Conservation (phyloP, 2,329 filamentous ascomycete species). For the Ascochyta koolunga region DNA sequence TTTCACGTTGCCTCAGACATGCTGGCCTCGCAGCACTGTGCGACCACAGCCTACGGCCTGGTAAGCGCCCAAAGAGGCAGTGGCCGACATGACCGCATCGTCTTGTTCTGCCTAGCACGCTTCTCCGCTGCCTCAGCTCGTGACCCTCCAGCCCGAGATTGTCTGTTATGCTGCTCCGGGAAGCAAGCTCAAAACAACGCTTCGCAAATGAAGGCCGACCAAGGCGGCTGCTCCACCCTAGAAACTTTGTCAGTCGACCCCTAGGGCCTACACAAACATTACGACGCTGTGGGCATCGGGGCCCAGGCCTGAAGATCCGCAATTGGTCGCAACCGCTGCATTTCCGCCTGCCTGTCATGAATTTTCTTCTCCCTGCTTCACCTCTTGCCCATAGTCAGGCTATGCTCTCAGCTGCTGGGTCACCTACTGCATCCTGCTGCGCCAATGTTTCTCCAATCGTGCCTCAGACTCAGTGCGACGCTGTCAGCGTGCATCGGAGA, state of each 20-base stretch:
- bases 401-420: slow-evolving; percentile 22
- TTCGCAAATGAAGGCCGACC: slow-evolving; percentile 44
- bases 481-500: slow-evolving; percentile 30
- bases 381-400: slow-evolving; percentile 19
- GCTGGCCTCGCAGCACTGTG: slow-evolving; percentile 28
- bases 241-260: slow-evolving; percentile 38
- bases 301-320: slow-evolving; percentile 18
- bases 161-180: slow-evolving; percentile 35
- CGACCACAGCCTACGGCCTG: slow-evolving; percentile 28
- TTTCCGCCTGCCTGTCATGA: slow-evolving; percentile 8
- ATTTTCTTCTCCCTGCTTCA: slow-evolving; percentile 24
- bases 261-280: slow-evolving; percentile 22
- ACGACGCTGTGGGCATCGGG: slow-evolving; percentile 23
- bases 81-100: slow-evolving; percentile 13
- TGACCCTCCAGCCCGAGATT: slow-evolving; percentile 12
- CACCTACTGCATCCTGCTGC: slow-evolving; percentile 32
- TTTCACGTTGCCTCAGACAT: slow-evolving; percentile 29
- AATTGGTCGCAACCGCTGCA: slow-evolving; percentile 27
- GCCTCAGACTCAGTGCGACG: slow-evolving; percentile 24
- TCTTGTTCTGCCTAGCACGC: neutral
- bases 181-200: slow-evolving; percentile 44
- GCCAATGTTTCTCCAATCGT: slow-evolving; percentile 33
- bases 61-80: slow-evolving; percentile 6
- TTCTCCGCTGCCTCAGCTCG: slow-evolving; percentile 11
- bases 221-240: slow-evolving; percentile 30